Conservation (phyloP, 1,284 basidiomycete species). For the Trametes polyzona region DNA sequence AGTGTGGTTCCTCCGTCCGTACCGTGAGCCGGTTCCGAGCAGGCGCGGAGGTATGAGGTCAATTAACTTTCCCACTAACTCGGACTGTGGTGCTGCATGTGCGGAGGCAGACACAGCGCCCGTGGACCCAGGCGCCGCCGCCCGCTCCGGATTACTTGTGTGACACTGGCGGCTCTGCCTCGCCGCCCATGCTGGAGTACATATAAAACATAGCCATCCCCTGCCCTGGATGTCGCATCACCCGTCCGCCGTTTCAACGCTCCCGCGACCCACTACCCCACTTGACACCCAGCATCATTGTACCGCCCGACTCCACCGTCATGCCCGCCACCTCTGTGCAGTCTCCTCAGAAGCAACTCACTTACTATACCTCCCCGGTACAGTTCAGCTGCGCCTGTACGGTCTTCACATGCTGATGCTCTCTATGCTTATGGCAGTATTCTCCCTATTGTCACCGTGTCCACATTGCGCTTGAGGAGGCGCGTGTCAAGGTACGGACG, state of each 20-base stretch:
- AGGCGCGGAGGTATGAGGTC: slow-evolving; percentile 16
- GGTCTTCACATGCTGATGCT: background rate
- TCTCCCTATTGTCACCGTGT: slow-evolving; percentile 25
- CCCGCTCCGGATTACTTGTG: background rate
- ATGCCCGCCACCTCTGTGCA: background rate
- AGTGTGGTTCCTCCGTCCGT: slow-evolving; percentile 1
- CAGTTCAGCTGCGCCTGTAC: background rate
- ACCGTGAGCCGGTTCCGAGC: slow-evolving; percentile 16
- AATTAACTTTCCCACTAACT: slow-evolving; percentile 4
- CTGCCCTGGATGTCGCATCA: background rate
- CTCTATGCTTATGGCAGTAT: too few relatives aligned
- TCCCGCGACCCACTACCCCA: background rate
- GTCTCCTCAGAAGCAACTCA: slow-evolving; percentile 21
- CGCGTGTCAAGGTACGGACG: slow-evolving; percentile 24
- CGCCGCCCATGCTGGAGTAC: slow-evolving; percentile 7
- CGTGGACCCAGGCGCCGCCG: slow-evolving; percentile 8
- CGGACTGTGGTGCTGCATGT: slow-evolving; percentile 14
- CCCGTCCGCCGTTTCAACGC: background rate
- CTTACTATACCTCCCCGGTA: slow-evolving; percentile 24
- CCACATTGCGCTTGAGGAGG: slow-evolving; percentile 28
- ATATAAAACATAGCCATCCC: slow-evolving; percentile 16
- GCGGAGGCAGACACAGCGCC: slow-evolving; percentile 7
- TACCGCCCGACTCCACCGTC: background rate
- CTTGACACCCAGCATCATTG: background rate
- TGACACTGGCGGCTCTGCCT: background rate